phyloP scores from a whole-genome alignment of 1,284 basidiomycete genomes.

The Cystobasidium pallidum region DNA sequence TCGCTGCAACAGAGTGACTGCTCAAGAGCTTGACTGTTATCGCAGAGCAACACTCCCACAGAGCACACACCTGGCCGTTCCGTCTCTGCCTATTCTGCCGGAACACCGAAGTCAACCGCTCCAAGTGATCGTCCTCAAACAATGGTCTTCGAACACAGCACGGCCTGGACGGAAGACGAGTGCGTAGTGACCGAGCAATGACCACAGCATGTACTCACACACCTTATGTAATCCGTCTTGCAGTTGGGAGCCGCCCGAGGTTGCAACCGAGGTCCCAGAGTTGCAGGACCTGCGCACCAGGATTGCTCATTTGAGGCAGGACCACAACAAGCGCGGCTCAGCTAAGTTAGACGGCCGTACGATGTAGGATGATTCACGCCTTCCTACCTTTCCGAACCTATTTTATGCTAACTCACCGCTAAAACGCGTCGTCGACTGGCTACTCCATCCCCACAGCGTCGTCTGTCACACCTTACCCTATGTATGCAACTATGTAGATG shows the following conservation, averaged over 20 bases:
- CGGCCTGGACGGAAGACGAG: conserved; percentile 27
- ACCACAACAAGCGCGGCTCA: conserved; percentile 23
- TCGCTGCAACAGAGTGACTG: not conserved
- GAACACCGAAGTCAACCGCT: not conserved
- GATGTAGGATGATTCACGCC: conserved; percentile 24
- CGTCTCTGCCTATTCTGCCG: not conserved
- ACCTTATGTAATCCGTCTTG: not conserved
- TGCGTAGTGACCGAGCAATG: too few species aligned
- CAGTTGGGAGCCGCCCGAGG: conserved; percentile 43
- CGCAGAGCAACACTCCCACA: not conserved
- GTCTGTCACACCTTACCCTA: conserved; percentile 47
- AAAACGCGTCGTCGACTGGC: not conserved
- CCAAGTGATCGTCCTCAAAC: conserved; percentile 2
- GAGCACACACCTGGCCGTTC: too few species aligned
- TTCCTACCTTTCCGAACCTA: too few species aligned
- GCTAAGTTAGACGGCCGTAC: conserved; percentile 12
- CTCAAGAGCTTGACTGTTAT: not conserved
- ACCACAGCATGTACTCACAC: too few species aligned
- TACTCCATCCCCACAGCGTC: conserved; percentile 23
- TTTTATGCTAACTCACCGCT: not conserved
- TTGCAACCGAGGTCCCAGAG: conserved; percentile 28
- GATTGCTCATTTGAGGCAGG: conserved; percentile 28
- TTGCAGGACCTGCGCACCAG: conserved; percentile 42
- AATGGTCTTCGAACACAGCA: conserved; percentile 20
- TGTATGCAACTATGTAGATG: conserved; percentile 40